Base-by-base conservation (phyloP, 352 stramenopile species). In the Phytophthora sansomeana region DNA sequence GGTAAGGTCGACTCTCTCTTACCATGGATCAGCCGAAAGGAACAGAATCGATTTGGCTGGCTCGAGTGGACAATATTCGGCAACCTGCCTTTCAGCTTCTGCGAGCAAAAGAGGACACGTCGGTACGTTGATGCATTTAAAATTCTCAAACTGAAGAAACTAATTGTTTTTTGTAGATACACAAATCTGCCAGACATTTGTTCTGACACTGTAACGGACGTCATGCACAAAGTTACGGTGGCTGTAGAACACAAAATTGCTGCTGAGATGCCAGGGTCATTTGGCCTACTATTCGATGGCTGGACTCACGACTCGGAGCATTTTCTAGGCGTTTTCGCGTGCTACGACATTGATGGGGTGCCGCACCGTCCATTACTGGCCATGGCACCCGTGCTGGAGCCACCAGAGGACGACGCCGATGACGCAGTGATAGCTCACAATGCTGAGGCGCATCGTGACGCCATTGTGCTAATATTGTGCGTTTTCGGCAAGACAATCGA, bases 401-500 rank as follows among this genome's bases (percentile, higher is more conserved):
- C 28, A 21, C 36, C 57, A 1, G 39, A 59, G 3, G 39, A 53
- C 1, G n/a, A 46, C 6, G 24, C 41, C 6, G 49, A 55, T 9
- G 42, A 61, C 8, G 1, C 5, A 5, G 29, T 54, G 19, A 54
- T 59, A 29, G 14, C 16, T 4, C 46, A 65, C 36, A 52, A 65
- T 3, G 48, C 57, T 0, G 46, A 65, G n/a, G 30, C 55, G 9
- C 56, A 49, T 33, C 43, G 33, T 14, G 33, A 56, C 19, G 32
- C 24, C 3, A 8, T 46, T 39, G 19, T 17, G 28, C 26, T 63
- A 10, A 54, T 50, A 29, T 41, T 55, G 10, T 4, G 19, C 6
- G 44, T 56, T 6, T 60, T 55, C 28, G 30, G 41, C 10, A 67
- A 67, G 41, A 47, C 39, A 55, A 49, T 49, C 0, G 39, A 60